A percentile compares a stretch with the other conserved stretches of the same genome.
Evolutionary conservation across 2,329 filamentous ascomycete genomes (phyloP).

Genomic region (Aspergillus transmontanensis): DNA sequence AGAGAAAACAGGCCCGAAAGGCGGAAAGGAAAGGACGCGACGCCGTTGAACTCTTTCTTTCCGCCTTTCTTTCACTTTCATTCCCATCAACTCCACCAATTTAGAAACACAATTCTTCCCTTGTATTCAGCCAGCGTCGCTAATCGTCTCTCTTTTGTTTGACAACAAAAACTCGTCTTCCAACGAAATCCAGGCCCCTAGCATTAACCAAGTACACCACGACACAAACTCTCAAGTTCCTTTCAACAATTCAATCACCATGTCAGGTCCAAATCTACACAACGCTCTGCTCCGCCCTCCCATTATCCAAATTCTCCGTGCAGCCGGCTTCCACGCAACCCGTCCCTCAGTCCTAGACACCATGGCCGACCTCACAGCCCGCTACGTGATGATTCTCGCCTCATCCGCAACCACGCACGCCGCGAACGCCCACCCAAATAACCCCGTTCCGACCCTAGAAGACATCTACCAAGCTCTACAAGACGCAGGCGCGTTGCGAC

Average conservation of each 20-base stretch:
- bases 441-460: slow-evolving; percentile 65
- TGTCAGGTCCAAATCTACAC: slow-evolving; percentile 58
- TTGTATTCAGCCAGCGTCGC: background rate
- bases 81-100: background rate
- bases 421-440: slow-evolving; percentile 65
- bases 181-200: background rate
- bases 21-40: slow-evolving; percentile 4
- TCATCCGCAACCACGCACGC: slow-evolving; percentile 72
- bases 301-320: slow-evolving; percentile 87
- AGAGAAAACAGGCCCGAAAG: slow-evolving; percentile 9
- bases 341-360: slow-evolving; percentile 82
- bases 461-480: slow-evolving; percentile 86
- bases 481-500: slow-evolving; percentile 74
- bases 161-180: background rate
- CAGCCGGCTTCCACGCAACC: slow-evolving; percentile 84
- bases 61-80: slow-evolving; percentile 4
- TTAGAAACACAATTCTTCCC: background rate
- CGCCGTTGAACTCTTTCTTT: background rate
- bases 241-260: slow-evolving; percentile 29
- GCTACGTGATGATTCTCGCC: slow-evolving; percentile 77
- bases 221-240: background rate
- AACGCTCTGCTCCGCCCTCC: slow-evolving; percentile 83
- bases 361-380: slow-evolving; percentile 80
- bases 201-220: background rate
- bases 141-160: background rate